Evolutionary conservation across 345 rosid species (phyloP), one percentile per base, ranked within the genome.

Genomic region (Atalantia buxifolia): DNA sequence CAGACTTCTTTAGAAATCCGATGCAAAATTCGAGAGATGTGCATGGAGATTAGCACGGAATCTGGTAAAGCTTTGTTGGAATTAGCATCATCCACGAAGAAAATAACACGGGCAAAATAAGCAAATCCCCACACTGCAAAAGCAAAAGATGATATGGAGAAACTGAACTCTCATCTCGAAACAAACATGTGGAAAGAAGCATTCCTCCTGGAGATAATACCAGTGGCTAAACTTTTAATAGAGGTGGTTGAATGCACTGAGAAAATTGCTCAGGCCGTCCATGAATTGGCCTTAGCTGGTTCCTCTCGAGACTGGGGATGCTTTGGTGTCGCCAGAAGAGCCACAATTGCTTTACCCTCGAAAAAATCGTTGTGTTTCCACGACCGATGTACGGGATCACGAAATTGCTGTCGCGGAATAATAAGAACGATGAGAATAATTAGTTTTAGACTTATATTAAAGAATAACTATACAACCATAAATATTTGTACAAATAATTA

Each of bases 31-130:
- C 74, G 83, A 72, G 82, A 68, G 50, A 59, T 82, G 10, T 81
- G 89, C 80, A 77, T 31, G 35, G 72, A 30, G 35, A 76, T 82
- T 31, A 74, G 85, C 81, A 3, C 2, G 9, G 88, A 77, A 74
- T 81, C 75, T 28, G 81, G 90, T 27, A 83, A 72, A 64, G 79
- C 85, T 45, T 70, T 90, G 13, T 88, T 77, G 78, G 89, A 87
- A 71, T 19, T 88, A 21, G 77, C 84, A 7, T 69, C 67, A 7
- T 50, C 82, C 7, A 42, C 83, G 9, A 78, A 45, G 40, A 81
- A 31, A 35, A 87, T 88, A 86, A 65, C 14, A 2, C 55, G 0
- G 12, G 60, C 85, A 56, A 64, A 14, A 28, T 59, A 84, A 9
- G 42, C 67, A 4, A 35, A 65, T 25, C 2, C 14, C 33, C 86